Evolutionary conservation across 352 stramenopile genomes (phyloP).

Genomic region (Aphanomyces euteiches): DNA sequence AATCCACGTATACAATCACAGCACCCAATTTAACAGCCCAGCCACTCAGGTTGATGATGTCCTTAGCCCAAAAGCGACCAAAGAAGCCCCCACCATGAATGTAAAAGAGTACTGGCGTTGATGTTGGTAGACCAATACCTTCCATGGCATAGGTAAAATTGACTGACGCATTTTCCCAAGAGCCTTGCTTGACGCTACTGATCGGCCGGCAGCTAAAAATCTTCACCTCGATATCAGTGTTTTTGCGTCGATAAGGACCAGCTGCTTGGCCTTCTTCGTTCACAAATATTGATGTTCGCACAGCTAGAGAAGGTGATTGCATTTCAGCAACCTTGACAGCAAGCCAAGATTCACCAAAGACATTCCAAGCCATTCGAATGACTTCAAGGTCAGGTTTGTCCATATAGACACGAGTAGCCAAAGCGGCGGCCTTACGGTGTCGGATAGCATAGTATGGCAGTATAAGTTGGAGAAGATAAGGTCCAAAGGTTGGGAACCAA

Average conservation of each 20-base stretch:
- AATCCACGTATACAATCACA: slow-evolving; percentile 87
- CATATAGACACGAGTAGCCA: slow-evolving; percentile 74
- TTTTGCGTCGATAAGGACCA: slow-evolving; percentile 34
- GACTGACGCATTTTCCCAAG: slow-evolving; percentile 57
- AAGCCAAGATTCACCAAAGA: slow-evolving; percentile 79
- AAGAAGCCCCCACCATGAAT: slow-evolving; percentile 86
- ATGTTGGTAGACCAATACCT: slow-evolving; percentile 57
- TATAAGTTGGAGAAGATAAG: slow-evolving; percentile 53
- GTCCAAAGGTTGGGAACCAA: slow-evolving; percentile 54
- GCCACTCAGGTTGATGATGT: slow-evolving; percentile 67
- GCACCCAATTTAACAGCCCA: slow-evolving; percentile 68
- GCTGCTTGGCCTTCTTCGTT: slow-evolving; percentile 40
- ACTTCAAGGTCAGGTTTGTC: slow-evolving; percentile 79
- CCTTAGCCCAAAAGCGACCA: slow-evolving; percentile 81
- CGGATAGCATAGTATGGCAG: slow-evolving; percentile 83
- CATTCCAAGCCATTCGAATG: slow-evolving; percentile 76
- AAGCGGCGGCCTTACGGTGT: slow-evolving; percentile 60
- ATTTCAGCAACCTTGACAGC: slow-evolving; percentile 60
- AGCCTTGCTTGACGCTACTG: slow-evolving; percentile 54
- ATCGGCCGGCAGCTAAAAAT: slow-evolving; percentile 68
- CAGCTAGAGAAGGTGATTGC: slow-evolving; percentile 58
- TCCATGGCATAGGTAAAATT: slow-evolving; percentile 63
- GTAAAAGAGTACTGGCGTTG: slow-evolving; percentile 74
- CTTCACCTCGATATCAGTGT: slow-evolving; percentile 63
- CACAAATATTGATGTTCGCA: slow-evolving; percentile 66